These are phyloP conservation scores for Beauveria scarabaeidicola DNA, from an alignment of 2,329 filamentous ascomycete species.

Conservation along the genomic window DNA sequence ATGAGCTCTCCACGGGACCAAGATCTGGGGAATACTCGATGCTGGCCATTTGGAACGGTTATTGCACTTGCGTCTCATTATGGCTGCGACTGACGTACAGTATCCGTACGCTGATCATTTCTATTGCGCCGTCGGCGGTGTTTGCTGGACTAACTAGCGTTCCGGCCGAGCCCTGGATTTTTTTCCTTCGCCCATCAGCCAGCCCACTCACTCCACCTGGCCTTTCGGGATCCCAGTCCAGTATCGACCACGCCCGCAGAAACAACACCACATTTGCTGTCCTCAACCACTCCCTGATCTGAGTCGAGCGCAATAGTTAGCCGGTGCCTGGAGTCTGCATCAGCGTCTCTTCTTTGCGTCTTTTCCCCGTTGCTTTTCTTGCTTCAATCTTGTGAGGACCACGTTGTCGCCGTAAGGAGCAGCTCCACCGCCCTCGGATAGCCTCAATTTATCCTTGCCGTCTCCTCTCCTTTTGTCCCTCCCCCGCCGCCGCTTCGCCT, in stretches of 20 bases:
- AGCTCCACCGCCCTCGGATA: constrained; percentile 1
- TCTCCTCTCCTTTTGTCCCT: neutral
- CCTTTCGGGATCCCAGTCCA: constrained; percentile 6
- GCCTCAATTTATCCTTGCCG: neutral
- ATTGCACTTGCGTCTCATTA: neutral
- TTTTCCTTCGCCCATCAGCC: neutral
- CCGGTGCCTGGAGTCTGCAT: neutral
- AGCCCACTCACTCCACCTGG: constrained; percentile 2
- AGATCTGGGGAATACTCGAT: neutral
- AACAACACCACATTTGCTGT: neutral
- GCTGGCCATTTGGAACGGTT: neutral
- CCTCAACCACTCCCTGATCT: neutral
- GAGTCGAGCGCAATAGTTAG: neutral
- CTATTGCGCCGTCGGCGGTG: constrained; percentile 1
- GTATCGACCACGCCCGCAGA: neutral
- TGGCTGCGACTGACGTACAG: neutral
- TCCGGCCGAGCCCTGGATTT: constrained; percentile 6
- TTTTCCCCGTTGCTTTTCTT: neutral
- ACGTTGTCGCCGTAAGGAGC: neutral
- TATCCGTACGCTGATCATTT: neutral
- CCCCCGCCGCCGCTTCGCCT: neutral
- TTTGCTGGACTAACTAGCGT: neutral
- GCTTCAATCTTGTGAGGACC: neutral
- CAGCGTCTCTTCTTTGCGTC: neutral
- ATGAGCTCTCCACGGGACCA: neutral